Evolutionary conservation across 805 yeast genomes (phyloP), one percentile per base, ranked within the genome.

Genomic region (Saccharomycopsis fermentans): DNA sequence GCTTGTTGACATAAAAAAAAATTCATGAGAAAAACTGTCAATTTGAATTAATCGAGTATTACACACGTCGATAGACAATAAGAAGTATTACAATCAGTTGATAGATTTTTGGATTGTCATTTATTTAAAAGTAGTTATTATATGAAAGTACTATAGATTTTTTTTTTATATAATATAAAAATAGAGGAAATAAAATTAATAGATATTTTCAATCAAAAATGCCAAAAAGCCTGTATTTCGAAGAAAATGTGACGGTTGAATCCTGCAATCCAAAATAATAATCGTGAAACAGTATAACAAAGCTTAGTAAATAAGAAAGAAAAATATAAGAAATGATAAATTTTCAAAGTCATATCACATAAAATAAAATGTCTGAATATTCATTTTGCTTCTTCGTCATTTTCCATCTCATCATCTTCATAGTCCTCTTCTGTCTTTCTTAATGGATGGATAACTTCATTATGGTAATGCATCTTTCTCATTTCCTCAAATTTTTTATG

Each of bases 401-500:
- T 71, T 11, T 69, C 73, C 6, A 71, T 68, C 11, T 68, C 69
- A 2, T 65, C 69, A 1, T 65, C 66, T 16, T 65, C 67, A 5
- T 60, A 65, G 37, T 55, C 61, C 8, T 57, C 59, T 14, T 56
- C 37, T 11, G 62, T 58, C 52, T 56, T 65, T 34, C 69, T 70
- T 43, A 77, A 66, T 0, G 74, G 74, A 40, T 74, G 75, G 52
- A 73, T 75, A 47, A 84, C 75, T 4, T 75, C 79, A 37, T 71
- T 71, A 65, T 85, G 88, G 69, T 90, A 90, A 70, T 90, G 96
- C 59, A 79, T 74, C 67, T 87, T 89, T 67, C 96, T 81, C 79
- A 82, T 76, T 64, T 85, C 86, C 69, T 87, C 95, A 66, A 90
- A 90, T 61, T 75, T 71, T 60, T 71, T 77, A 67, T 86, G 92